Base-by-base conservation (phyloP, 1,139 yeast species). In the Blastobotrys aristatus region DNA sequence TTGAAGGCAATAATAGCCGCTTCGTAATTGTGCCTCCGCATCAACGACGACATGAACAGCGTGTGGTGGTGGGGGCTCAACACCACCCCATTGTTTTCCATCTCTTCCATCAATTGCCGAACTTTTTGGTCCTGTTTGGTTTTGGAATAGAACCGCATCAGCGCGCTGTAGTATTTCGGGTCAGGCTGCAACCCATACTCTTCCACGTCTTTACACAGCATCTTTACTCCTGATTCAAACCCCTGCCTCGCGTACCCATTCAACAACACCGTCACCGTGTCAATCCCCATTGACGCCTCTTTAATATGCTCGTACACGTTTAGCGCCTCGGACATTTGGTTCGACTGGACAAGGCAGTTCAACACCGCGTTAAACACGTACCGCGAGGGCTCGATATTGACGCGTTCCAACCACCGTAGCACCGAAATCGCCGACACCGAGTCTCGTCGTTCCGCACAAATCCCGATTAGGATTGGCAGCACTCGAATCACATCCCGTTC, bases 401-500 rank as follows among this genome's bases (percentile, higher is more conserved):
- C 14, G 30, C 22, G 35, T 8, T 20, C 34, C 16, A 34, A 3
- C 65, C 66, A 63, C n/a, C 53, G 29, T 48, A 63, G 63, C 4
- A 67, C 44, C 11, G 51, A 51, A 27, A 56, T 55, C 1, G 67
- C 69, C 16, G 61, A 51, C 11, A 48, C 50, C 11, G 50, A 29
- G 44, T 67, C 70, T 18, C 65, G 57, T 5, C 62, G 48, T 27
- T 52, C 51, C 3, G 68, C 57, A 44, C 68, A 69, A 27, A 68
- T 41, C 11, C 61, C 50, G 5, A 39, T 24, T 2, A 22, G 7
- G 3, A 22, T 7, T 22, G 40, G 40, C 22, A 39, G 13, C 21
- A 31, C n/a, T 22, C 24, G 16, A 7, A 16, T 22, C 26, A 37
- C 30, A 4, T 5, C 5, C n/a, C 13, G 7, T 5, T 37, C 40